These are phyloP conservation scores for Quercus alba DNA, from an alignment of 306 rosid genomes.

Conservation along the genomic window DNA sequence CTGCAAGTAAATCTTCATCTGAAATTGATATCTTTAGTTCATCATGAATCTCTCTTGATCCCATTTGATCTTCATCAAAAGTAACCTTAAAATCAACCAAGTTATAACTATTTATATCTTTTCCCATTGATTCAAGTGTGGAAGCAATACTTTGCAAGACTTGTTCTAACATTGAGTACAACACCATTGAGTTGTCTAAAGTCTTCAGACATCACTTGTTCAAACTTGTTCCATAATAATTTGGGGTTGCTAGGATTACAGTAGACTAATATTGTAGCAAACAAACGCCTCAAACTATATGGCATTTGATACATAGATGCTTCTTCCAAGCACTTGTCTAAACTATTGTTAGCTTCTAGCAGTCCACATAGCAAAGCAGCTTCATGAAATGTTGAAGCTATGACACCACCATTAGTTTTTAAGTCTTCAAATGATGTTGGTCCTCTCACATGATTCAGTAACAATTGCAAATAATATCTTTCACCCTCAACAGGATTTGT, in stretches of 20 bases:
- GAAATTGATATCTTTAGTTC: too few relatives aligned
- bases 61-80: too few relatives aligned
- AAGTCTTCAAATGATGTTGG: background rate
- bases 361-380: background rate
- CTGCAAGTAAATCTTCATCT: too few relatives aligned
- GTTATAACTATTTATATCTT: background rate
- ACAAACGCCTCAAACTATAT: background rate
- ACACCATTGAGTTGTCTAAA: too few relatives aligned
- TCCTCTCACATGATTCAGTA: background rate
- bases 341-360: background rate
- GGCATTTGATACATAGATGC: background rate
- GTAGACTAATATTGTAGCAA: background rate
- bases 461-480: background rate
- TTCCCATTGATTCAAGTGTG: background rate
- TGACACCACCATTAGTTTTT: background rate
- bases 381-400: background rate
- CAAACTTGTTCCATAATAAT: background rate
- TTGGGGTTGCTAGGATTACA: background rate
- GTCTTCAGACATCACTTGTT: background rate
- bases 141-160: background rate
- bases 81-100: background rate
- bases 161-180: background rate
- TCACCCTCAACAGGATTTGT: background rate
- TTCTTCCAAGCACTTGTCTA: background rate
- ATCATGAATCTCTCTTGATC: too few relatives aligned